Percentiles rank a stretch among this genome's conserved stretches.
Conservation (phyloP, 495 filamentous ascomycete species). For the Aspergillus carlsbadensis region DNA sequence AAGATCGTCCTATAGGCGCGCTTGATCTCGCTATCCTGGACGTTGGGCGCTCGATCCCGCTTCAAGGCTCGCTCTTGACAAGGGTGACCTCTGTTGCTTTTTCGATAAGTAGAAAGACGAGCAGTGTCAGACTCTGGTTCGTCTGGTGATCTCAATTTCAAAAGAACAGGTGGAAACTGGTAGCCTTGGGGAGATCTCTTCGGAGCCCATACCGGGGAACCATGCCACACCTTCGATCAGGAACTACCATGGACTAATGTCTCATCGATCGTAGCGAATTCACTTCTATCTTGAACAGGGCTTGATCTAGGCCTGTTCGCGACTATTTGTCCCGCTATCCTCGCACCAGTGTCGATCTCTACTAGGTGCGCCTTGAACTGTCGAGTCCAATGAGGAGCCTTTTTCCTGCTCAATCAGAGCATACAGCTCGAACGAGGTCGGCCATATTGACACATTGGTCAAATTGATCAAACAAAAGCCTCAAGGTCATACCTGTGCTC, state of each 20-base stretch:
- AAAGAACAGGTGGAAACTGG: not conserved
- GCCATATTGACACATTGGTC: too few relatives aligned
- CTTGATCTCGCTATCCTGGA: conserved; percentile 12
- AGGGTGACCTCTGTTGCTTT: not conserved
- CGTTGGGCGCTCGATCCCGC: not conserved
- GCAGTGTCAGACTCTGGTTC: not conserved
- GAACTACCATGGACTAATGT: too few relatives aligned
- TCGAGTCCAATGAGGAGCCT: not conserved
- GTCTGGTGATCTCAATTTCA: not conserved
- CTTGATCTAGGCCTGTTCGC: not conserved
- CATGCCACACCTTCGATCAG: not conserved
- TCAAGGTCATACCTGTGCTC: too few relatives aligned
- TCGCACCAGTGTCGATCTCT: conserved; percentile 7
- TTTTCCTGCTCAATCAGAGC: conserved; percentile 1
- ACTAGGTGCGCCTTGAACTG: not conserved
- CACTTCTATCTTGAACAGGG: conserved; percentile 3
- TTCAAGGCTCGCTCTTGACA: not conserved
- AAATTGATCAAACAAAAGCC: too few relatives aligned
- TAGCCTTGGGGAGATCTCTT: not conserved
- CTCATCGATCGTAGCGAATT: not conserved
- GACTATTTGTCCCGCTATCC: conserved; percentile 7
- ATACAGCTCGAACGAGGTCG: not conserved
- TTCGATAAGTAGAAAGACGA: not conserved
- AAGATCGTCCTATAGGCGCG: conserved; percentile 12
- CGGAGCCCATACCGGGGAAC: too few relatives aligned